Base-by-base conservation (phyloP, 441 rosid species). In the Syzygium syzygioides region DNA sequence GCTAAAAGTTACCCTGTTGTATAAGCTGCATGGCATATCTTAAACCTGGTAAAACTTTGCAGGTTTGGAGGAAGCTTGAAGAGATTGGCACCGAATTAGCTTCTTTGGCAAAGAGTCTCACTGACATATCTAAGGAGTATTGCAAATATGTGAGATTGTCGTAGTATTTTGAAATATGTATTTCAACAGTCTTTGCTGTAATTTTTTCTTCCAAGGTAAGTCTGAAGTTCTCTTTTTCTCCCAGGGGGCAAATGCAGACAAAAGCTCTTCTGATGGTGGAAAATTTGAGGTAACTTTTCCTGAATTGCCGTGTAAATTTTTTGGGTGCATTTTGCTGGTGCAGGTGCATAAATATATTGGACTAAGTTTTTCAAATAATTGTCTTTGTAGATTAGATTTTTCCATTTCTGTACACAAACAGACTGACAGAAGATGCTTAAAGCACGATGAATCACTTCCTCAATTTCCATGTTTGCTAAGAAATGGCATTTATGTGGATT, bases 51-150 rank as follows among this genome's bases (percentile, higher is more conserved):
- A 52, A 48, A 54, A 68, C 86, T 86, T 85, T 91, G 86, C 95
- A 97, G 99, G 92, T 98, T 34, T 98, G 99, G 98, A 92, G 87
- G 89, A 95, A 94, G 86, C 91, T 96, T 87, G 93, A 95, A 89
- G 93, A 88, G 41, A 88, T 96, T 90, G 99, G 98, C 86, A 90
- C 92, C 57, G 96, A 95, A 92, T 92, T 98, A 92, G 90, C 92
- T 80, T 94, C 96, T 90, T 95, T 96, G 76, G 93, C 98, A 85
- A 95, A 92, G 91, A 90, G 94, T 87, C 98, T 98, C 45, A 90
- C 93, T 56, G 97, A 95, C 90, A 85, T 95, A 71, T 93, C 99
- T 89, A 90, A 66, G 90, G 76, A 91, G 85, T 92, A 91, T 88
- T 95, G 86, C 88, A 85, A n/a, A 85, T 53, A 85, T 53, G 86